Base-by-base conservation (phyloP, 768 basidiomycete genomes). In the Suillus subalutaceus region DNA sequence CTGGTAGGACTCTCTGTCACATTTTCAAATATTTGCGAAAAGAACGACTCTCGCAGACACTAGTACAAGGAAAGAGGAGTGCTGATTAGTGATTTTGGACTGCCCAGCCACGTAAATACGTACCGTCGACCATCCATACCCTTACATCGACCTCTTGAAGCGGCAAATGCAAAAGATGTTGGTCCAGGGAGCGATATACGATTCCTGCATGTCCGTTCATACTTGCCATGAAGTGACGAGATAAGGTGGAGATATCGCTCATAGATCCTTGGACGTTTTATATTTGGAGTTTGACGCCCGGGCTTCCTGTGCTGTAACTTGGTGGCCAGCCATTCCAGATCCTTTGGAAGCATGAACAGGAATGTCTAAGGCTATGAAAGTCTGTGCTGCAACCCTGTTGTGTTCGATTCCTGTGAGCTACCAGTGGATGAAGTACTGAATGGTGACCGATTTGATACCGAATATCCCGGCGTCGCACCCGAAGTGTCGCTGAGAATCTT, bases 41-140 rank as follows among this genome's bases (percentile, higher is more conserved):
- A 86, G 68, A 2, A 79, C 74, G 1, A 85, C 77, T 20, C 78
- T 77, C 1, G 83, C 82, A n/a, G 84, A 81, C 0, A 82, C 84
- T 85, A 66, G 56, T 6, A 58, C 18, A n/a, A 20, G 53, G 35
- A 65, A 64, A 67, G 58, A 63, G 61, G 38, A 5, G 8, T 9
- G 23, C 9, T 59, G 65, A 70, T 48, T 65, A 65, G 55, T 6
- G 6, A 3, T 15, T 4, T 16, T 26, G 9, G 20, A 50, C 52
- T 52, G 7, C 1, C 0, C 7, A 7, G 16, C 32, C 18, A 15
- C 8, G 6, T 15, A 40, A 40, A 18, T 38, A 70, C 70, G 62
- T 62, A 85, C 84, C 77, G 59, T 86, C 84, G 0, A 85, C 73
- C 2, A 86, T 77, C 62, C 81, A 74, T 0, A 76, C 81, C 16